Evolutionary conservation across 306 rosid species (phyloP).

Genomic region (Malus asiatica): DNA sequence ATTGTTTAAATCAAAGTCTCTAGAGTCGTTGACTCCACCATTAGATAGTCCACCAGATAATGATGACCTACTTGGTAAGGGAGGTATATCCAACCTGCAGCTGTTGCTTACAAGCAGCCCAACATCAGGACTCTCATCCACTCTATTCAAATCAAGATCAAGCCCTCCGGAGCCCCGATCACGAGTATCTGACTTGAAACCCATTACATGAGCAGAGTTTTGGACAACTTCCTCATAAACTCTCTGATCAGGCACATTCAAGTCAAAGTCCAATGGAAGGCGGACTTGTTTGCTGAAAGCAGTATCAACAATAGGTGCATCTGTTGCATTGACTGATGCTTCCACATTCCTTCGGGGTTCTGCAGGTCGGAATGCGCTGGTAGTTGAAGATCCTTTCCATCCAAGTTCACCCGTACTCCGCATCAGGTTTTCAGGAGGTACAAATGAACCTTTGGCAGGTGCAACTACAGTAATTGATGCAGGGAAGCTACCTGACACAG

Average conservation of each 20-base stretch:
- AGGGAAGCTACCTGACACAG: constrained; percentile 57
- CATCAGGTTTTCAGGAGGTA: constrained; percentile 65
- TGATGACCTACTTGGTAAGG: constrained; percentile 42
- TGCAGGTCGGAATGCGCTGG: constrained; percentile 94
- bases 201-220: constrained; percentile 20
- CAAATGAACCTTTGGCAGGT: constrained; percentile 80
- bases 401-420: constrained; percentile 70
- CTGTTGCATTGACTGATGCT: constrained; percentile 25
- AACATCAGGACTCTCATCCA: constrained; percentile 58
- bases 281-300: constrained; percentile 48
- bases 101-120: constrained; percentile 36
- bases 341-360: constrained; percentile 76
- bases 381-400: constrained; percentile 97
- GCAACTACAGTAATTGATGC: constrained; percentile 78
- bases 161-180: constrained; percentile 62
- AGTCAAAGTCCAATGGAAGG: constrained; percentile 74
- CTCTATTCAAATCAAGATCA: constrained; percentile 84
- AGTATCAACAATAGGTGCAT: constrained; percentile 31
- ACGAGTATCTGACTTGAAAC: constrained; percentile 30
- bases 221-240: constrained; percentile 53
- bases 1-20: constrained; percentile 90
- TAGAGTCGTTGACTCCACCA: constrained; percentile 46
- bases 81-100: constrained; percentile 41
- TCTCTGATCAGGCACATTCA: constrained; percentile 69
- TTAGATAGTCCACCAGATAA: constrained; percentile 57